Base-by-base conservation (phyloP, 176 grass and related monocot species). In the Dactylis glomerata region DNA sequence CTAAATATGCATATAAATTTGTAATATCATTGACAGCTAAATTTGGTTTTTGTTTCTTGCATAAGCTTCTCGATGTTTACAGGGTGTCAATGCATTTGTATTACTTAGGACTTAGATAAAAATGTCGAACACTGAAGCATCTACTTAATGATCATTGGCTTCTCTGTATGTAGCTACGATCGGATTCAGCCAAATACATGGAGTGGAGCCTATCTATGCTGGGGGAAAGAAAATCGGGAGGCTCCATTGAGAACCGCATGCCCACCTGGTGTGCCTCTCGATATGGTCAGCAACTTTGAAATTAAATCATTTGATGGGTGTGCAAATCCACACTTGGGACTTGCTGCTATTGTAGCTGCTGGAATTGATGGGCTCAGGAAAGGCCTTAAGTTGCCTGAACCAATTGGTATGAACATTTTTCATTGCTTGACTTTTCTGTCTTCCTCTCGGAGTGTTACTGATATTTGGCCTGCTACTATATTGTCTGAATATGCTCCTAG, bases 161-260 rank as follows among this genome's bases (percentile, higher is more conserved):
- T 73, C 32, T 88, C 36, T 75, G 13, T 81, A 54, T 84, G 44
- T 72, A 98, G 96, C 84, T 98, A 98, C 46, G 91, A 95, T 75
- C 85, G 96, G 33, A 90, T 98, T 86, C 87, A 95, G 79, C 96
- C 96, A 85, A 80, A 98, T 66, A 98, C 89, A 59, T 98, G 96
- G 89, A 98, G 96, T 85, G 96, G 93, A 34, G 96, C 93, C 58
- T 98, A 98, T 76, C 88, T 83, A 38, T 98, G 96, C 81, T 98
- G 96, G 96, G 96, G 96, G 26, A 95, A 92, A 87, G 96, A 98
- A 88, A 98, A 98, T 56, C 91, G 91, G 78, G 96, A 98, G 68
- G 96, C 96, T 89, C 93, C 96, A 71, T 78, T 98, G 82, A 92
- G 96, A 88, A 94, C 96, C 34, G 96, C 93, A 78, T 95, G 93